A percentile compares a stretch with the other conserved stretches of the same genome.
phyloP scores from a whole-genome alignment of 768 basidiomycete genomes.

The Dioszegia aurantiaca region DNA sequence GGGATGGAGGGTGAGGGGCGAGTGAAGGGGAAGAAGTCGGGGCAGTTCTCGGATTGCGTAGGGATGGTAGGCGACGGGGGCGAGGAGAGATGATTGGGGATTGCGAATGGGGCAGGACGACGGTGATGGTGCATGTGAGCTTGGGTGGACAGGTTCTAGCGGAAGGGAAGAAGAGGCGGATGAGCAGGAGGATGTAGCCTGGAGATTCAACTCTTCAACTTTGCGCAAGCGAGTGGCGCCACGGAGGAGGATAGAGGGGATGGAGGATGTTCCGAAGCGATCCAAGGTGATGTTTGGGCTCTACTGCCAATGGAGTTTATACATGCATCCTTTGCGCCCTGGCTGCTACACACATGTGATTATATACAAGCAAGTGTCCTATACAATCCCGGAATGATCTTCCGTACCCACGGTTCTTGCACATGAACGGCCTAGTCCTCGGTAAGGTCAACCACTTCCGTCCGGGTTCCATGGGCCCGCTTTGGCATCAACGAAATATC shows the following conservation, averaged over 20 bases:
- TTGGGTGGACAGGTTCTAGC: too few species aligned
- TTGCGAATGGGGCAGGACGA: not conserved
- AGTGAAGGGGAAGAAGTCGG: not conserved
- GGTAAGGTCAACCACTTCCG: too few species aligned
- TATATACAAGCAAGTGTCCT: too few species aligned
- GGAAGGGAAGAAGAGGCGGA: not conserved
- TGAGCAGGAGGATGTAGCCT: conserved; percentile 9
- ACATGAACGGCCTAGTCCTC: too few species aligned
- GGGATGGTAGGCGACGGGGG: too few species aligned
- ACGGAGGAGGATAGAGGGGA: not conserved
- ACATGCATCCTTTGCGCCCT: conserved; percentile 12
- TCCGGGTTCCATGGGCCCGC: too few species aligned
- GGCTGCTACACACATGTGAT: not conserved
- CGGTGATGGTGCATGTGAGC: too few species aligned
- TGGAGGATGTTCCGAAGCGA: conserved; percentile 7
- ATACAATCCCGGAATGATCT: too few species aligned
- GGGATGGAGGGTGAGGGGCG: conserved; percentile 15
- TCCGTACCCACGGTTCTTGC: too few species aligned
- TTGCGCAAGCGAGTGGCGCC: not conserved
- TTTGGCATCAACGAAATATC: too few species aligned
- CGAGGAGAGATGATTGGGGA: not conserved
- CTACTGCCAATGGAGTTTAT: conserved; percentile 1
- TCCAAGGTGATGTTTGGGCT: conserved; percentile 2
- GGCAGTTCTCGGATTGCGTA: too few species aligned
- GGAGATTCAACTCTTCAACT: conserved; percentile 32